Percentiles rank a stretch among this genome's conserved stretches.
Conservation (phyloP, 2,329 filamentous ascomycete species). For the Arthroderma uncinatum region DNA sequence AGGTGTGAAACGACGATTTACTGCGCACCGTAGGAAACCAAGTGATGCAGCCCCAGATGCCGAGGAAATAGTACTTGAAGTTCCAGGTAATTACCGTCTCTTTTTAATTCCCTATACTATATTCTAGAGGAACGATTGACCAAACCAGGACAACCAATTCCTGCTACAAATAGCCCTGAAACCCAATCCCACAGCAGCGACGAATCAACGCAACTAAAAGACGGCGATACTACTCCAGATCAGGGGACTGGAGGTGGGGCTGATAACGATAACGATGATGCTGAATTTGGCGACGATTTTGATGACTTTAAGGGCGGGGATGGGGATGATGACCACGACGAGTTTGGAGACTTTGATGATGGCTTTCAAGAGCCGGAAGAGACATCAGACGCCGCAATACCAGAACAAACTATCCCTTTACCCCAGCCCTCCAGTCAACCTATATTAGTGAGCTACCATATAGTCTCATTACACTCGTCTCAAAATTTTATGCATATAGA, state of each 20-base stretch:
- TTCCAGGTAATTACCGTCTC: conserved; percentile 44
- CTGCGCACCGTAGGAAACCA: conserved; percentile 30
- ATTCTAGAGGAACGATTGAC: conserved; percentile 48
- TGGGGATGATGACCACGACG: conserved; percentile 40
- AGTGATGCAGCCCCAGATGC: conserved; percentile 36
- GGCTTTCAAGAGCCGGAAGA: conserved; percentile 47
- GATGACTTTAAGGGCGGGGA: conserved; percentile 44
- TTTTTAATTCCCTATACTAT: conserved; percentile 20
- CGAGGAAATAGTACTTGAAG: conserved; percentile 34
- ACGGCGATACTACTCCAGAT: conserved; percentile 45
- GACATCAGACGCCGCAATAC: background rate
- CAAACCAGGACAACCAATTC: conserved; percentile 48
- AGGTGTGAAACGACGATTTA: conserved; percentile 14
- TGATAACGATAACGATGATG: conserved; percentile 47
- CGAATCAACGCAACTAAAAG: conserved; percentile 21
- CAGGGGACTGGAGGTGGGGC: conserved; percentile 31
- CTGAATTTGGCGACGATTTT: conserved; percentile 54
- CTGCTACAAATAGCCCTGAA: conserved; percentile 40
- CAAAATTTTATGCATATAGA: too few species aligned
- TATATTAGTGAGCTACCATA: background rate
- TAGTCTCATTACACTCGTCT: too few species aligned
- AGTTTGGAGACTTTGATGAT: conserved; percentile 56
- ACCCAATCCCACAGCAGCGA: conserved; percentile 27
- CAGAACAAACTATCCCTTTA: background rate
- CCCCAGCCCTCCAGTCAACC: background rate